A percentile compares a stretch with the other conserved stretches of the same genome.
phyloP scores from a whole-genome alignment of 768 basidiomycete species.

The Tremella yokohamensis region DNA sequence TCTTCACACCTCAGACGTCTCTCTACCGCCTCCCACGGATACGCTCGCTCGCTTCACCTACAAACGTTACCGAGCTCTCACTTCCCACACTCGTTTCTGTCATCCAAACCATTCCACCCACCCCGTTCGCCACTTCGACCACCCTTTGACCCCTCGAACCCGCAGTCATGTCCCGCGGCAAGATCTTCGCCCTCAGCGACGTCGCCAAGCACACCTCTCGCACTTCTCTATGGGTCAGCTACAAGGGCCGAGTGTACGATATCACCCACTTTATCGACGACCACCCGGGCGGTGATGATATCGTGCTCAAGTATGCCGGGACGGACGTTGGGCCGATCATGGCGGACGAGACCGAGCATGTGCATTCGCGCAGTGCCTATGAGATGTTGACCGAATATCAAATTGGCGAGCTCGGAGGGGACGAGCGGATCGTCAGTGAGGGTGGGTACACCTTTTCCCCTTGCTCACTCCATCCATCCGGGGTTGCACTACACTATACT shows the following conservation, averaged over 20 bases:
- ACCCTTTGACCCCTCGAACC: too few relatives aligned
- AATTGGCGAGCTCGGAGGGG: conserved; percentile 75
- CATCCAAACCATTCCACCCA: too few relatives aligned
- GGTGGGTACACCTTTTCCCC: conserved; percentile 55
- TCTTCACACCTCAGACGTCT: too few relatives aligned
- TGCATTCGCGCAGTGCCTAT: conserved; percentile 86
- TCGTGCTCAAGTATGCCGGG: conserved; percentile 77
- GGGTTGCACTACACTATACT: neutral
- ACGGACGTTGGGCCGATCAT: conserved; percentile 76
- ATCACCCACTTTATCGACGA: conserved; percentile 76
- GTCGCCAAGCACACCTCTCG: conserved; percentile 56
- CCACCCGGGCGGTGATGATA: conserved; percentile 93
- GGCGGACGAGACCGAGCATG: conserved; percentile 75
- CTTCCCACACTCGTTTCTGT: too few relatives aligned
- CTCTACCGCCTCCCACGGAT: too few relatives aligned
- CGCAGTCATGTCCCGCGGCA: neutral
- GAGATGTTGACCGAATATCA: conserved; percentile 84
- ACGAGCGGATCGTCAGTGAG: conserved; percentile 71
- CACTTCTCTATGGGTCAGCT: conserved; percentile 75
- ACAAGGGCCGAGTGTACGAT: conserved; percentile 81
- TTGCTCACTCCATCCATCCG: neutral
- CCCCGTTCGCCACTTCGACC: too few relatives aligned
- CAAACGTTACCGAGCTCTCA: too few relatives aligned
- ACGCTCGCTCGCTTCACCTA: too few relatives aligned
- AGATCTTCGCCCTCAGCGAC: conserved; percentile 35